Evolutionary conservation across 2,329 filamentous ascomycete species (phyloP).

Genomic region (Calonectria pteridis): DNA sequence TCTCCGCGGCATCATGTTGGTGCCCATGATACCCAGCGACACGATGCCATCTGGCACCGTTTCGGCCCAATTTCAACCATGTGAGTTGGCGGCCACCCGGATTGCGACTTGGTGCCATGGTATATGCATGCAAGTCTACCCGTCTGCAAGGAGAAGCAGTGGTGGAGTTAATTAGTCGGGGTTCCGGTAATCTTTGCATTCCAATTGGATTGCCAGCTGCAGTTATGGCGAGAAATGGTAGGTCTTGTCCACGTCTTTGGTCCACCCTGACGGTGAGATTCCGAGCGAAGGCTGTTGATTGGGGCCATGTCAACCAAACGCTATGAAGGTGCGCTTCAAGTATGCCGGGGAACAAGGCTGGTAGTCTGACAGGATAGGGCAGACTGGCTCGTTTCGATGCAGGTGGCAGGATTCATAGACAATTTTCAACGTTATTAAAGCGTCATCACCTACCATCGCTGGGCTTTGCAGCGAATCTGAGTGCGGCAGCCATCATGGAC

Average conservation of each 20-base stretch:
- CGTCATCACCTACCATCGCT: conserved; percentile 7
- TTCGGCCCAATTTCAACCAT: conserved; percentile 41
- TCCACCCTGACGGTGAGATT: conserved; percentile 26
- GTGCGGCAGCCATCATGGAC: neutral
- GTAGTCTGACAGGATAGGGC: conserved; percentile 13
- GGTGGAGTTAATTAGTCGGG: conserved; percentile 41
- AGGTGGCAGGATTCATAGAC: conserved; percentile 17
- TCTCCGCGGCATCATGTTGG: conserved; percentile 36
- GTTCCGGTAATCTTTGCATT: conserved; percentile 36
- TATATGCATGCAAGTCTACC: conserved; percentile 38
- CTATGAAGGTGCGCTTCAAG: conserved; percentile 19
- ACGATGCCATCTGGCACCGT: conserved; percentile 61
- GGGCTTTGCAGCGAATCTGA: neutral
- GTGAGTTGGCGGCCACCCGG: conserved; percentile 39
- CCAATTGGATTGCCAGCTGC: conserved; percentile 41
- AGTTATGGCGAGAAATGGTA: conserved; percentile 34
- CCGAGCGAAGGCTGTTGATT: conserved; percentile 25
- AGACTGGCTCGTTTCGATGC: neutral
- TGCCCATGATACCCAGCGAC: conserved; percentile 55
- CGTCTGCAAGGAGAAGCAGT: conserved; percentile 35
- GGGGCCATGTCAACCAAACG: conserved; percentile 36
- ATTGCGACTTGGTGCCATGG: conserved; percentile 32
- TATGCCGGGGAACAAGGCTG: conserved; percentile 21
- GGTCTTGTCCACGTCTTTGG: conserved; percentile 28
- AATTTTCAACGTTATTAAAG: conserved; percentile 23